phyloP scores from a whole-genome alignment of 768 basidiomycete species.

The Gloeopeniophorella convolvens region DNA sequence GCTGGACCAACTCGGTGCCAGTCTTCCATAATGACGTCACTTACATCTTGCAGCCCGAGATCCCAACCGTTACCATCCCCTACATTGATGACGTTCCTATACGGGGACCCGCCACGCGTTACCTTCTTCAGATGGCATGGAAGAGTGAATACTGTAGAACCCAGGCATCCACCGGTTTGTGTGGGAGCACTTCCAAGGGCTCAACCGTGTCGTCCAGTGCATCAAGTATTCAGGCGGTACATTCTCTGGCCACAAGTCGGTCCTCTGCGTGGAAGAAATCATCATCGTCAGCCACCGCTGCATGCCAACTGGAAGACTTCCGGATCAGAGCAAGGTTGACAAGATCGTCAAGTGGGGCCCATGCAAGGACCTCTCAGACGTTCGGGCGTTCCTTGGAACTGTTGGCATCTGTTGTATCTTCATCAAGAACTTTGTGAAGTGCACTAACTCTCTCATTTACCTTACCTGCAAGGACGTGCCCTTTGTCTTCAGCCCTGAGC shows the following conservation, averaged over 20 bases:
- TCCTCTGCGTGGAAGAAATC: conserved; percentile 25
- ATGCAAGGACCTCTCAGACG: conserved; percentile 19
- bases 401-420: conserved; percentile 21
- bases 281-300: conserved; percentile 35
- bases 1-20: conserved; percentile 17
- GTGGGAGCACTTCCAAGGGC: conserved; percentile 33
- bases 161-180: conserved; percentile 32
- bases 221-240: conserved; percentile 34
- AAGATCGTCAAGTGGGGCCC: conserved; percentile 27
- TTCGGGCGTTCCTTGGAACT: conserved; percentile 25
- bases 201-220: conserved; percentile 33
- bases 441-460: conserved; percentile 16
- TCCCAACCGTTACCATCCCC: conserved; percentile 30
- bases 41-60: conserved; percentile 34
- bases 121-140: conserved; percentile 26
- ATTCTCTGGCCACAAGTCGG: conserved; percentile 32
- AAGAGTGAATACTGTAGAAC: conserved; percentile 34
- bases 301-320: conserved; percentile 30
- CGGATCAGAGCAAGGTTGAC: conserved; percentile 21
- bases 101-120: conserved; percentile 30
- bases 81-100: conserved; percentile 38
- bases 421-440: conserved; percentile 23
- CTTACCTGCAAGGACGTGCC: conserved; percentile 22
- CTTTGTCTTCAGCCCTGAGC: conserved; percentile 20
- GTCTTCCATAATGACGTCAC: conserved; percentile 39